These are phyloP conservation scores for Apiospora rasikravindrae DNA, from an alignment of 2,329 filamentous ascomycete species.

Conservation along the genomic window DNA sequence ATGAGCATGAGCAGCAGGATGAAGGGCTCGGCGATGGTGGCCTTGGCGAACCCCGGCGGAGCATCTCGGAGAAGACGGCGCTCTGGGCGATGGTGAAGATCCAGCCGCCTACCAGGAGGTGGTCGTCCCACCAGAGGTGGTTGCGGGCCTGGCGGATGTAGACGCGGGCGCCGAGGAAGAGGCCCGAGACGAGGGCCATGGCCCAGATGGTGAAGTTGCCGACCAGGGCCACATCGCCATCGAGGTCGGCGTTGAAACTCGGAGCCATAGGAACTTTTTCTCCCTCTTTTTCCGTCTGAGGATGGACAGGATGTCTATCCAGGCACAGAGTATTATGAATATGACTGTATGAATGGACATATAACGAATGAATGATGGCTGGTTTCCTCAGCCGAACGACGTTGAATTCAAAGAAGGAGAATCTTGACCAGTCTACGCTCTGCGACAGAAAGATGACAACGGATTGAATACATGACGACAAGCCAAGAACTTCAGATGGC, in stretches of 20 bases:
- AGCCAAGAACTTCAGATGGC: neutral
- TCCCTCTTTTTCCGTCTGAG: too few species aligned
- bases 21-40: neutral
- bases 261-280: neutral
- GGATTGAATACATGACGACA: neutral
- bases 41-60: slow-evolving; percentile 11
- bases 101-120: neutral
- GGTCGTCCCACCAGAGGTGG: slow-evolving; percentile 15
- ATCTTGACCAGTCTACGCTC: neutral
- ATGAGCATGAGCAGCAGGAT: neutral
- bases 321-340: neutral
- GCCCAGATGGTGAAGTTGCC: neutral
- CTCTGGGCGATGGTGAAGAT: slow-evolving; percentile 4
- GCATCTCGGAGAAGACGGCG: slow-evolving; percentile 14
- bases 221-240: slow-evolving; percentile 7
- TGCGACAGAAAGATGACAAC: neutral
- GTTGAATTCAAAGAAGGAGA: neutral
- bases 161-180: neutral
- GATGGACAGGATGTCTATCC: neutral
- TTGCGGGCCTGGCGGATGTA: neutral
- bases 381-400: neutral
- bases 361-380: neutral
- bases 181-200: neutral
- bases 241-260: neutral
- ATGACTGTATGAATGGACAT: neutral